A percentile compares a stretch with the other conserved stretches of the same genome.
phyloP scores from a whole-genome alignment of 768 basidiomycete species.

The Multifurca ochricompacta region DNA sequence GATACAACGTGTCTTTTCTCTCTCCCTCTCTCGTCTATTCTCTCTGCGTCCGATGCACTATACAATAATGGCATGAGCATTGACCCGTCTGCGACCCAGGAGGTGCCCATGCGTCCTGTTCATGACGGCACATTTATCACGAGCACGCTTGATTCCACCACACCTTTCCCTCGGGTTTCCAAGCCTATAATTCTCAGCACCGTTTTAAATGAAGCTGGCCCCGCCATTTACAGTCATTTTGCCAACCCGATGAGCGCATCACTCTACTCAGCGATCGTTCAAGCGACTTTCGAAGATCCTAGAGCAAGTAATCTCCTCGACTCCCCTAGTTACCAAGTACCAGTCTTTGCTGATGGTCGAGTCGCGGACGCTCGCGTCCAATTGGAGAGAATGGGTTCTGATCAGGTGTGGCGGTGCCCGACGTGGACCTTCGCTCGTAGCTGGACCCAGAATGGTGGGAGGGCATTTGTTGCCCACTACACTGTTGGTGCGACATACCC shows the following conservation, averaged over 20 bases:
- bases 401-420: constrained; percentile 63
- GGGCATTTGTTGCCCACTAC: constrained; percentile 60
- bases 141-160: constrained; percentile 52
- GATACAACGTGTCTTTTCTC: constrained; percentile 43
- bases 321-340: constrained; percentile 41
- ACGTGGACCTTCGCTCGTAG: constrained; percentile 62
- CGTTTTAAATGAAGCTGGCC: constrained; percentile 63
- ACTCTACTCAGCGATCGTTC: constrained; percentile 34
- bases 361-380: constrained; percentile 46
- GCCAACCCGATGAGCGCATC: constrained; percentile 32
- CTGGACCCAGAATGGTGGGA: constrained; percentile 59
- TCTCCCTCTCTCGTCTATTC: constrained; percentile 42
- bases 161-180: constrained; percentile 47
- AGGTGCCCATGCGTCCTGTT: constrained; percentile 58
- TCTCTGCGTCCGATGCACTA: constrained; percentile 45
- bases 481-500: constrained; percentile 65
- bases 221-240: constrained; percentile 45
- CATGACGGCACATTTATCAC: constrained; percentile 64
- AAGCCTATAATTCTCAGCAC: constrained; percentile 70
- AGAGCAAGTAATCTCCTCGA: constrained; percentile 38
- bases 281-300: constrained; percentile 38
- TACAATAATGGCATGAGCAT: constrained; percentile 35
- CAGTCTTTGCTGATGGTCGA: constrained; percentile 25
- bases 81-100: constrained; percentile 45
- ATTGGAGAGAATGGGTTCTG: constrained; percentile 54